Percentiles rank a stretch among this genome's conserved stretches.
Conservation (phyloP, 768 basidiomycete genomes). For the Mycena indigotica region DNA sequence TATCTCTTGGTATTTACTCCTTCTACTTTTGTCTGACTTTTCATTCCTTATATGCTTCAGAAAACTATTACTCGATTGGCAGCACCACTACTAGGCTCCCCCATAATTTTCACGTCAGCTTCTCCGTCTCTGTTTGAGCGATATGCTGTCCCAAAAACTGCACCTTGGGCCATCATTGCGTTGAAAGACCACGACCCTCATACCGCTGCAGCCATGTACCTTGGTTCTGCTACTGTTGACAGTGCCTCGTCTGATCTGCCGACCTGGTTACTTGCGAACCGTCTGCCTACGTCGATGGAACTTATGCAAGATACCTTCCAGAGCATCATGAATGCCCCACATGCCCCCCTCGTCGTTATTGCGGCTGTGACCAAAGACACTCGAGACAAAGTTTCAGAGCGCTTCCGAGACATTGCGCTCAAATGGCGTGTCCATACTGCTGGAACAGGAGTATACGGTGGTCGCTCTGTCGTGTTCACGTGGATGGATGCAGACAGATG, state of each 20-base stretch:
- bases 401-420: constrained; percentile 53
- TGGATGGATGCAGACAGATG: constrained; percentile 89
- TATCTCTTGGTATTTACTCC: constrained; percentile 31
- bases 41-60: constrained; percentile 29
- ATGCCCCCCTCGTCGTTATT: constrained; percentile 78
- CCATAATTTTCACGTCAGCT: constrained; percentile 45
- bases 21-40: constrained; percentile 2
- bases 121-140: constrained; percentile 38
- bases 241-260: constrained; percentile 35
- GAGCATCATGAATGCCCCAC: constrained; percentile 79
- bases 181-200: constrained; percentile 60
- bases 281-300: constrained; percentile 73
- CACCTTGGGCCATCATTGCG: constrained; percentile 67
- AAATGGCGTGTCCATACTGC: constrained; percentile 58
- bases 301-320: constrained; percentile 81
- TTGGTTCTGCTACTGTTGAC: constrained; percentile 28
- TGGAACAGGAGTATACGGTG: constrained; percentile 43
- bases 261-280: constrained; percentile 67
- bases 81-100: constrained; percentile 49
- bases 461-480: constrained; percentile 73
- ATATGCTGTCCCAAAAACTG: constrained; percentile 38
- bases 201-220: constrained; percentile 49
- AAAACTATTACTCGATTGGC: constrained; percentile 40
- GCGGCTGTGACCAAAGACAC: constrained; percentile 47
- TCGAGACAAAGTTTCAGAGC: constrained; percentile 45